Percentiles rank a stretch among this genome's conserved stretches.
These are phyloP conservation scores for Thielaviopsis punctulata DNA, from an alignment of 2,329 filamentous ascomycete genomes.

Conservation along the genomic window DNA sequence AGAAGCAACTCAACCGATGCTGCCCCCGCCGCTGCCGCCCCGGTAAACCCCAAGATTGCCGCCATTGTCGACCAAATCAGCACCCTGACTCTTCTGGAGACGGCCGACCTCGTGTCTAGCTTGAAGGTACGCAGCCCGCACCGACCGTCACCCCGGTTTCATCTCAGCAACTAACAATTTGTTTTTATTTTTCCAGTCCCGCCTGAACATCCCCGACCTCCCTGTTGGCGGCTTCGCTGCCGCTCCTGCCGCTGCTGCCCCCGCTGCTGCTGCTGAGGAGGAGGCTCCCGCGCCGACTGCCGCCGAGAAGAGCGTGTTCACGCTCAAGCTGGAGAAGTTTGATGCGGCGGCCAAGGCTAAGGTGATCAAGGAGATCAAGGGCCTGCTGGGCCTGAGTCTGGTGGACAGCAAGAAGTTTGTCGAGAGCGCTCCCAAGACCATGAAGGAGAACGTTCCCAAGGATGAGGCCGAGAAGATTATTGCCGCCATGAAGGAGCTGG, in stretches of 20 bases:
- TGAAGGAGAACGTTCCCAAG: conserved; percentile 98
- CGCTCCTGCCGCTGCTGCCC: conserved; percentile 41
- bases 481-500: conserved; percentile 80
- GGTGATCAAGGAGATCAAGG: conserved; percentile 99
- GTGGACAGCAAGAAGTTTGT: conserved; percentile 99
- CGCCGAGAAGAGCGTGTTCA: conserved; percentile 96
- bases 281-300: conserved; percentile 74
- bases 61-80: conserved; percentile 97
- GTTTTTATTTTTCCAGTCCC: conserved; percentile 7
- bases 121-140: conserved; percentile 54
- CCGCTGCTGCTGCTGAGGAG: conserved; percentile 42
- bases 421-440: conserved; percentile 89
- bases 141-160: no score
- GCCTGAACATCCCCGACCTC: conserved; percentile 91
- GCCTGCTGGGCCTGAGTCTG: conserved; percentile 79
- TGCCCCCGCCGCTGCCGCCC: conserved; percentile 25
- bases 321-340: conserved; percentile 80
- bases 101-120: conserved; percentile 82
- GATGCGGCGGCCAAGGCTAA: conserved; percentile 86
- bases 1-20: conserved; percentile 82
- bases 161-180: not conserved
- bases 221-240: conserved; percentile 82
- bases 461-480: conserved; percentile 99
- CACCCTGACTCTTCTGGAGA: conserved; percentile 93
- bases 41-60: conserved; percentile 75